phyloP scores from a whole-genome alignment of 352 stramenopile genomes.

The Phytophthora sp. region DNA sequence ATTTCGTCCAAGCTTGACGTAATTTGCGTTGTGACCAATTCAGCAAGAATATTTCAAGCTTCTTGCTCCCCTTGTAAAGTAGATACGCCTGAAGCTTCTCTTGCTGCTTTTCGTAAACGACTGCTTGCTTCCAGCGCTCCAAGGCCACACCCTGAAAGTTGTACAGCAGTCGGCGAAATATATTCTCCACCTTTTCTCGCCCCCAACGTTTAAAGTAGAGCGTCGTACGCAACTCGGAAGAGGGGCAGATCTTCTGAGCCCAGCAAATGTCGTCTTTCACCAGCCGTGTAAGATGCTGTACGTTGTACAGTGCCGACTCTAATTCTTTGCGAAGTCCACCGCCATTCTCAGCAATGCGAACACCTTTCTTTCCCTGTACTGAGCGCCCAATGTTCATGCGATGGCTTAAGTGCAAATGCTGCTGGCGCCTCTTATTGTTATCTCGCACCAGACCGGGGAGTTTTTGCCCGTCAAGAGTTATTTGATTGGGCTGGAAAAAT shows the following conservation, averaged over 20 bases:
- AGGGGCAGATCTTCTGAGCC: constrained; percentile 73
- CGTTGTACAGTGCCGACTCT: constrained; percentile 56
- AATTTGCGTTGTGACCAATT: constrained; percentile 79
- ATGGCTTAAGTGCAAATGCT: constrained; percentile 8
- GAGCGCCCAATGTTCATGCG: constrained; percentile 17
- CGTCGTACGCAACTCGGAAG: constrained; percentile 64
- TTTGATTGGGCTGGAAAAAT: constrained; percentile 14
- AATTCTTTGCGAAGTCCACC: constrained; percentile 60
- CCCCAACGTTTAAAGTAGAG: constrained; percentile 87
- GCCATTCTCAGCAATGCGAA: constrained; percentile 13
- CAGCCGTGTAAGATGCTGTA: constrained; percentile 70
- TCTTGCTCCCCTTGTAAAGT: constrained; percentile 82
- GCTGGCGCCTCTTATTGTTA: constrained; percentile 18
- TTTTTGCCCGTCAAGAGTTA: constrained; percentile 18
- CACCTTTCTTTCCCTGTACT: constrained; percentile 17
- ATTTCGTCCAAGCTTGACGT: constrained; percentile 70
- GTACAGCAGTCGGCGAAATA: constrained; percentile 73
- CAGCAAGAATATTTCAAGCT: constrained; percentile 69
- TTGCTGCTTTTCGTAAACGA: constrained; percentile 70
- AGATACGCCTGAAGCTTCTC: constrained; percentile 77
- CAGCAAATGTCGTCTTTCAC: constrained; percentile 79
- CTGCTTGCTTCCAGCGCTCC: constrained; percentile 54
- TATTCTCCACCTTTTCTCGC: constrained; percentile 74
- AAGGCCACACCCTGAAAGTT: constrained; percentile 73
- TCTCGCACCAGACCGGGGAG: constrained; percentile 23